Evolutionary conservation across 352 stramenopile species (phyloP).

Genomic region (Phytophthora hibernalis): DNA sequence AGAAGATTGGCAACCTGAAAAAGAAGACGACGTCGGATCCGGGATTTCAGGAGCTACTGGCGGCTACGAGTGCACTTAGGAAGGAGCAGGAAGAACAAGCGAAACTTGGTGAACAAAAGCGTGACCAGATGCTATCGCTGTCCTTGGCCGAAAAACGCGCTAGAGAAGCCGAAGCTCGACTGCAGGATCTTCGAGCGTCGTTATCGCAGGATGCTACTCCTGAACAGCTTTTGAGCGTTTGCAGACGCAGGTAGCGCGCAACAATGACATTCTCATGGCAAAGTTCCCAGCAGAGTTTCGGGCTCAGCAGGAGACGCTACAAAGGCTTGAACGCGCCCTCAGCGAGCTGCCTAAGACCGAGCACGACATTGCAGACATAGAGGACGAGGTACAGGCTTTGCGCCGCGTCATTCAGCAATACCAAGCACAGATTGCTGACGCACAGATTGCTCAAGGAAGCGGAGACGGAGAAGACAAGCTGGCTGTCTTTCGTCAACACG

Average conservation of each 20-base stretch:
- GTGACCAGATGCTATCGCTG: conserved; percentile 89
- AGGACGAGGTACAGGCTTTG: conserved; percentile 78
- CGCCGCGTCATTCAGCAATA: conserved; percentile 71
- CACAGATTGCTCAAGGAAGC: conserved; percentile 46
- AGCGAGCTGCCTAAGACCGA: conserved; percentile 85
- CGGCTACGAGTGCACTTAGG: conserved; percentile 90
- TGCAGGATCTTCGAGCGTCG: conserved; percentile 77
- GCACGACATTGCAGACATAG: conserved; percentile 88
- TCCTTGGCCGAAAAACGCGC: conserved; percentile 85
- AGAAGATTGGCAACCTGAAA: conserved; percentile 92
- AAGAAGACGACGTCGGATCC: conserved; percentile 79
- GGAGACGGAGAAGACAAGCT: conserved; percentile 89
- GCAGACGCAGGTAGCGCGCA: conserved; percentile 76
- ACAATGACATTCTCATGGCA: conserved; percentile 67
- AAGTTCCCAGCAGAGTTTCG: conserved; percentile 86
- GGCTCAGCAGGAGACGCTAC: conserved; percentile 76
- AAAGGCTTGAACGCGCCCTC: conserved; percentile 74
- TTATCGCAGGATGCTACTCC: conserved; percentile 79
- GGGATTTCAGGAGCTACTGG: conserved; percentile 89
- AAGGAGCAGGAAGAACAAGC: conserved; percentile 96
- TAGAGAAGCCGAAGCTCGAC: conserved; percentile 71
- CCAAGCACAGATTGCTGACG: conserved; percentile 78
- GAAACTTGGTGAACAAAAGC: conserved; percentile 89
- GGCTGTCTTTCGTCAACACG: conserved; percentile 91
- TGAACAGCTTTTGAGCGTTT: conserved; percentile 91